Conservation (phyloP, 345 rosid genomes). For the Mercurialis annua region DNA sequence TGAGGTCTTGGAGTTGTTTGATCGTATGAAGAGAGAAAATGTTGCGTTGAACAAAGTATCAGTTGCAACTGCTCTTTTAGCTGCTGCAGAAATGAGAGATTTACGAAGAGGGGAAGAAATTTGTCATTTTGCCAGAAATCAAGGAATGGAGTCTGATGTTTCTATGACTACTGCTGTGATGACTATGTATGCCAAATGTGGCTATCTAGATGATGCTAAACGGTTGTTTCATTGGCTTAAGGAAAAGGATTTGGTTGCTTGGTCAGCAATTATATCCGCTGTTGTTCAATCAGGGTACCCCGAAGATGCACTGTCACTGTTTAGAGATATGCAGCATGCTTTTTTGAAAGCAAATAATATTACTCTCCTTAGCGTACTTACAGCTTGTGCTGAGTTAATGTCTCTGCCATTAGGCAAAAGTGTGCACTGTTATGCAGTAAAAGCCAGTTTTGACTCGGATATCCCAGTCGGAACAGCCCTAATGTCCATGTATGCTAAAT, state of each 20-base stretch:
- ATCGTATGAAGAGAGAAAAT: constrained; percentile 28
- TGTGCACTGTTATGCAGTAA: constrained; percentile 52
- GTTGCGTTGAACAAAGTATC: constrained; percentile 42
- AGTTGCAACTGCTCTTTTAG: constrained; percentile 40
- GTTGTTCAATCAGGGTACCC: constrained; percentile 51
- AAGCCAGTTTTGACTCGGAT: constrained; percentile 40
- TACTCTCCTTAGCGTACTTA: constrained; percentile 45
- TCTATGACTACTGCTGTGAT: constrained; percentile 47
- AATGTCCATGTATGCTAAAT: constrained; percentile 57
- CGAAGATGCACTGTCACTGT: constrained; percentile 43
- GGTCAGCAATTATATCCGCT: constrained; percentile 56
- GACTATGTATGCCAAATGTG: constrained; percentile 58
- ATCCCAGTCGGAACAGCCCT: constrained; percentile 44
- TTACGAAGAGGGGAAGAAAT: constrained; percentile 38
- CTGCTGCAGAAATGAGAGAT: constrained; percentile 47
- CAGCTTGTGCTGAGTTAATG: constrained; percentile 45
- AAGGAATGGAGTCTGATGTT: constrained; percentile 40
- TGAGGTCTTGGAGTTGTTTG: constrained; percentile 46
- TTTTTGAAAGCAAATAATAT: constrained; percentile 42
- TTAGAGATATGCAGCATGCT: constrained; percentile 42
- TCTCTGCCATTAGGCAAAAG: constrained; percentile 48
- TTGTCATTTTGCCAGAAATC: constrained; percentile 32
- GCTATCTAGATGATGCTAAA: constrained; percentile 39
- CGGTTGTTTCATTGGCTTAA: constrained; percentile 32
- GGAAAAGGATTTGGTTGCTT: constrained; percentile 47